These are phyloP conservation scores for Pleurotus citrinopileatus DNA, from an alignment of 768 basidiomycete genomes.

Conservation along the genomic window DNA sequence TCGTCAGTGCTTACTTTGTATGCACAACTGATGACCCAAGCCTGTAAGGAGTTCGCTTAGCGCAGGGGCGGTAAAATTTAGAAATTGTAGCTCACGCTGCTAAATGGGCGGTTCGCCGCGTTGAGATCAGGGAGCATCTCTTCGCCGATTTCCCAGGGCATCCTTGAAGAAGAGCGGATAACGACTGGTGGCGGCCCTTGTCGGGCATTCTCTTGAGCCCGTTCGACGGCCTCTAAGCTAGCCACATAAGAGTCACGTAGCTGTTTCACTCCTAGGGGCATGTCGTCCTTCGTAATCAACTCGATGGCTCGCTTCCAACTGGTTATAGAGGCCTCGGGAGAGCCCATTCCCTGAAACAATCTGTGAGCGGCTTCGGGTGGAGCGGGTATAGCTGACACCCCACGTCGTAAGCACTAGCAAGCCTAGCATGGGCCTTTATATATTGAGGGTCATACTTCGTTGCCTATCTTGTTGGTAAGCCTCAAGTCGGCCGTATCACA, in stretches of 20 bases:
- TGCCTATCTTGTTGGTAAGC: conserved; percentile 22
- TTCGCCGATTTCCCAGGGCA: conserved; percentile 11
- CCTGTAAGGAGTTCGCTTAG: conserved; percentile 18
- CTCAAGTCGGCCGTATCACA: background rate
- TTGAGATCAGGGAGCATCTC: conserved; percentile 5
- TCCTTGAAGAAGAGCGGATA: background rate
- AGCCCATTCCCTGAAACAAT: conserved; percentile 20
- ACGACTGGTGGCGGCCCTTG: background rate
- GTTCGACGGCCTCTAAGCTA: conserved; percentile 23
- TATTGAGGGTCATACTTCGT: conserved; percentile 36
- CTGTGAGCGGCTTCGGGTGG: background rate
- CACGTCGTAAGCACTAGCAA: conserved; percentile 32
- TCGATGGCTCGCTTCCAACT: conserved; percentile 30
- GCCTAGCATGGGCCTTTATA: conserved; percentile 39
- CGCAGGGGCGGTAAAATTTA: background rate
- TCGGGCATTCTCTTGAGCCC: background rate
- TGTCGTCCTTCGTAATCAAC: conserved; percentile 25
- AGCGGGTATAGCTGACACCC: background rate
- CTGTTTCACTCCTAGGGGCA: conserved; percentile 26
- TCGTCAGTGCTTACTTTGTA: conserved; percentile 27
- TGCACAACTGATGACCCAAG: conserved; percentile 28
- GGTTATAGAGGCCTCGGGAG: conserved; percentile 16
- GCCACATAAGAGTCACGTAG: conserved; percentile 33
- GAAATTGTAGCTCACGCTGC: background rate
- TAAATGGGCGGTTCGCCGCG: background rate